Conservation (phyloP, 768 basidiomycete species). For the Mycena sanguinolenta region DNA sequence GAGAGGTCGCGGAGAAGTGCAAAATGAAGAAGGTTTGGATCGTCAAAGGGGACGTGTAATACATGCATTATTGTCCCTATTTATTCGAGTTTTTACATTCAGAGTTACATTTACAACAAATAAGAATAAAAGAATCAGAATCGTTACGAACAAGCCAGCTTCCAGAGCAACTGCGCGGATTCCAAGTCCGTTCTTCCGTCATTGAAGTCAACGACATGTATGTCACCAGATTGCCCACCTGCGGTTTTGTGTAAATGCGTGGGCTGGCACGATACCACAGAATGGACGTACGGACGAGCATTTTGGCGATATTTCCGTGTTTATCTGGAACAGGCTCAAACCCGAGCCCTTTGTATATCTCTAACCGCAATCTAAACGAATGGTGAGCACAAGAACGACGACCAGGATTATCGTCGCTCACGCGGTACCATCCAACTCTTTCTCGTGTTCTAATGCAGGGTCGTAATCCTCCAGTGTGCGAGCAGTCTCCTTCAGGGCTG, state of each 20-base stretch:
- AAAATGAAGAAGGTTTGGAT: conserved; percentile 83
- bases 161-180: conserved; percentile 59
- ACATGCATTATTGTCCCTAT: conserved; percentile 3
- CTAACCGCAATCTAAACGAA: conserved; percentile 69
- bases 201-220: conserved; percentile 57
- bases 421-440: conserved; percentile 77
- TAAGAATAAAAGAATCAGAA: background rate
- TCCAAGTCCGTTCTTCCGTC: conserved; percentile 51
- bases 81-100: conserved; percentile 15
- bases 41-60: conserved; percentile 56
- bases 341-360: conserved; percentile 78
- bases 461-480: conserved; percentile 75
- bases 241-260: conserved; percentile 14
- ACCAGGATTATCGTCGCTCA: conserved; percentile 51
- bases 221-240: conserved; percentile 66
- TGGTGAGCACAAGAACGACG: conserved; percentile 16
- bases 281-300: conserved; percentile 74
- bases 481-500: conserved; percentile 75
- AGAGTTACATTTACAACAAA: conserved; percentile 46
- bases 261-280: background rate
- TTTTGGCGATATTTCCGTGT: conserved; percentile 63
- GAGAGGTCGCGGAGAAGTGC: conserved; percentile 82
- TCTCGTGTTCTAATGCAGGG: conserved; percentile 78
- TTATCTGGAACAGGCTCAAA: conserved; percentile 76
- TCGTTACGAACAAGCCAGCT: conserved; percentile 56